A percentile compares a stretch with the other conserved stretches of the same genome.
Evolutionary conservation across 352 stramenopile species (phyloP).

Genomic region (Phytopythium montanum): DNA sequence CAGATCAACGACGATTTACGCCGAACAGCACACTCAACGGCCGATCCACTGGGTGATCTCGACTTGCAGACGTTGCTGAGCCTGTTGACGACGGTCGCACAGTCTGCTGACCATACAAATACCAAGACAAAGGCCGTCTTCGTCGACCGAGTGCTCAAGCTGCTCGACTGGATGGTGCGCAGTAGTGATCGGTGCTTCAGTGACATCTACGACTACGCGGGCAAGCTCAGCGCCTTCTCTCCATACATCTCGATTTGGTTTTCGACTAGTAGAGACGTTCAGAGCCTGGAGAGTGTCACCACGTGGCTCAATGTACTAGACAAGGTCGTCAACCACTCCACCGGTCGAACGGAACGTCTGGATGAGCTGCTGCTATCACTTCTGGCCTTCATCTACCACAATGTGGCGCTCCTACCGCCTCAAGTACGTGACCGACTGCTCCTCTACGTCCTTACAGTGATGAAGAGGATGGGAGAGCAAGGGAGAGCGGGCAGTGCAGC

Average conservation of each 20-base stretch:
- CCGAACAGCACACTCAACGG: not conserved
- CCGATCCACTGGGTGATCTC: constrained; percentile 12
- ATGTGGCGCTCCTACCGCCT: constrained; percentile 30
- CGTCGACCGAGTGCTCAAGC: constrained; percentile 22
- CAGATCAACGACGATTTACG: not conserved
- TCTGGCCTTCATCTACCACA: constrained; percentile 37
- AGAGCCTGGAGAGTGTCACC: not conserved
- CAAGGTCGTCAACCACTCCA: not conserved
- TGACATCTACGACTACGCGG: constrained; percentile 22
- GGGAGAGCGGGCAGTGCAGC: constrained; percentile 34
- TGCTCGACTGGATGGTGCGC: constrained; percentile 31
- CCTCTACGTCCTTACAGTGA: constrained; percentile 43
- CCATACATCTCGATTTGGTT: constrained; percentile 2
- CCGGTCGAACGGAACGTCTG: constrained; percentile 10
- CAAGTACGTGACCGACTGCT: constrained; percentile 40
- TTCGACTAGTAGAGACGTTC: not conserved
- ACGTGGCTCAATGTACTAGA: not conserved
- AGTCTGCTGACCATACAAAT: not conserved
- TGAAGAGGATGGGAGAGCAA: constrained; percentile 55
- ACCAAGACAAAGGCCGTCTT: not conserved
- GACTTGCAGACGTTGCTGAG: constrained; percentile 22
- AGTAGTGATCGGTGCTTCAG: constrained; percentile 23
- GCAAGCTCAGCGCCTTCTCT: constrained; percentile 20
- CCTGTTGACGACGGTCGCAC: constrained; percentile 18
- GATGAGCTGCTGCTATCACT: constrained; percentile 34